Base-by-base conservation (phyloP, 1,284 basidiomycete genomes). In the Moesziomyces aphidis region DNA sequence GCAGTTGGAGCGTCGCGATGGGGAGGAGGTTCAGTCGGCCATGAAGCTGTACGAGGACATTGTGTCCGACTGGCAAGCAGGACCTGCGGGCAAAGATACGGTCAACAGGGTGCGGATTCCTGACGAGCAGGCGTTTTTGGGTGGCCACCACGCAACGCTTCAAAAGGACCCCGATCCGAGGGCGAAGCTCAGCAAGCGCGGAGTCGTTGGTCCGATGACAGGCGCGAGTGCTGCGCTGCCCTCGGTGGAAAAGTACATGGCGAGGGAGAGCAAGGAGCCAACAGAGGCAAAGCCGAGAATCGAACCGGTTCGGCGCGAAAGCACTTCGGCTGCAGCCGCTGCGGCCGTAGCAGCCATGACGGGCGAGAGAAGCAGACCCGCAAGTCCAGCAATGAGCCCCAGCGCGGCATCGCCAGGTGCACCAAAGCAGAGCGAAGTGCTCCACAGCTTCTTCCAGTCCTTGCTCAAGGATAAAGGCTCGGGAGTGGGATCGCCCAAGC, bases 381-480 rank as follows among this genome's bases (percentile, higher is more conserved):
- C 72, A 8, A 70, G 75, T 39, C 72, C 77, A 1, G 65, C 67
- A 2, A 52, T 63, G 6, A 34, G 26, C 19, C 51, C 56, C 0
- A 57, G 66, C 7, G 48, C 55, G 5, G 55, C 68, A 1, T 63
- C 63, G 44, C 67, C 65, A 8, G 63, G 67, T 26, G 62, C 75
- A 39, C 79, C 76, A 0, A 78, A 75, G 46, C 81, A 82, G 66
- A 72, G 58, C 26, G 81, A 82, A 50, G 81, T 81, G 11, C 64
- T 82, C 34, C 81, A 82, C 48, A 79, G 71, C 50, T 82, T 82
- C 60, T 82, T 82, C 79, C 79, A 82, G 63, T 60, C 66, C 11
- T 28, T 73, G 50, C 61, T 74, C 53, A 74, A 74, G 55, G 72
- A 74, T 28, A 74, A 74, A 21, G 71, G 65, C 0, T 39, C 44